Base-by-base conservation (phyloP, 805 yeast species). In the Ogataea chonburiensis region DNA sequence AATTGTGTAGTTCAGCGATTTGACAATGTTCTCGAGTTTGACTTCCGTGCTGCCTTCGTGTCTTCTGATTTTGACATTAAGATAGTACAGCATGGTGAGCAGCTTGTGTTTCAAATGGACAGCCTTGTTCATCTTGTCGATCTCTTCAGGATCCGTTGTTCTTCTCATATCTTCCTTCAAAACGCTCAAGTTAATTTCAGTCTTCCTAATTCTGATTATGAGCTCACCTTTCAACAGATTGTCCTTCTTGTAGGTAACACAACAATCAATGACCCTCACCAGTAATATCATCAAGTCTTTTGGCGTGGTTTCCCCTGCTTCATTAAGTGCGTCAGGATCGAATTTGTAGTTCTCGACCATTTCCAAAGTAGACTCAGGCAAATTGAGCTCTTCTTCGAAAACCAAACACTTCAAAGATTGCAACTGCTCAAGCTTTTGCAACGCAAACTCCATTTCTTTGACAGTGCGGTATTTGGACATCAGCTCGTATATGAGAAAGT, bases 361-460 rank as follows among this genome's bases (percentile, higher is more conserved):
- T 5, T 23, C 24, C 12, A n/a, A 23, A 7, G 13, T 17, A 7
- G 27, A 7, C 9, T 30, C 11, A 7, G 43, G 31, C 20, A 45
- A 34, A 18, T 36, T 26, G 25, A 51, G 50, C 13, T 24, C 28
- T 12, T 16, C 16, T 16, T 45, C 47, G 13, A 22, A 17, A 23
- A 50, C 40, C 25, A 50, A 33, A 16, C 47, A 47, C 38, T 47
- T 42, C 7, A 47, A 20, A 24, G 26, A 17, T 22, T 43, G 43
- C n/a, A 43, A 16, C 15, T 31, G 28, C 11, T 49, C 42, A 24
- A 41, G 27, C 25, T 32, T 34, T n/a, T n/a, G 13, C 19, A 43
- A 38, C 5, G 44, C 23, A 3, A 22, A 14, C 2, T 11, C 14
- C 19, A 28, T 28, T 17, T 41, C 34, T 4, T 38, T 34, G 3